Base-by-base conservation (phyloP, 2,329 filamentous ascomycete genomes). In the Xylaria sp. region DNA sequence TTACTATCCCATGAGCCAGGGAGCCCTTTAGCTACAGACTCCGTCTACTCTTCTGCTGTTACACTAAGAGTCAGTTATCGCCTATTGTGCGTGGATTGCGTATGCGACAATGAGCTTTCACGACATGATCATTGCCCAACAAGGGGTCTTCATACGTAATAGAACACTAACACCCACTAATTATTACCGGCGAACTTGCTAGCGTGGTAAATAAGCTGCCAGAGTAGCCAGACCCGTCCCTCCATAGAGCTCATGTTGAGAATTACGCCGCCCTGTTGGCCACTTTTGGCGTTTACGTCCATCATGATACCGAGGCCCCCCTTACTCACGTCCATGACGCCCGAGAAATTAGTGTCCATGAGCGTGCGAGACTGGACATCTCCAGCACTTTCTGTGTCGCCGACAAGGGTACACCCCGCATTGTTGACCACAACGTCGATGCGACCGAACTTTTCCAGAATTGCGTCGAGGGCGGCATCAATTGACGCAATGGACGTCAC, bases 181-280 rank as follows among this genome's bases (percentile, higher is more conserved):
- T n/a, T n/a, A n/a, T n/a, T 73, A 89, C 83, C 72, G 0, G 82
- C 83, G 64, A 83, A 84, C 74, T 85, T 85, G 61, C 77, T 77
- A 0, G 79, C 79, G 52, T 83, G 81, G 59, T 84, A 84, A 58
- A 81, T 0, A 80, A 76, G 39, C 75, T 72, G 0, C 78, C 78
- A 0, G 81, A 79, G 37, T 76, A 80, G 1, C 77, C 80, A 9
- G 76, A 67, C 63, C 77, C 80, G 0, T 25, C 83, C 83, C 3
- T 85, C 87, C 74, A 90, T 83, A 3, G 85, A 87, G 6, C 85
- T 87, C 54, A 89, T 77, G 69, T 89, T 86, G 41, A 88, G 78
- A 15, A 90, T 84, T 5, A 86, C 77, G 9, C 87, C 87, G 2
- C 87, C 86, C 55, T 74, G 73, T 41, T 70, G 72, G 46, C 61